Conservation (phyloP, 805 yeast species). For the Metschnikowia gelsemii region DNA sequence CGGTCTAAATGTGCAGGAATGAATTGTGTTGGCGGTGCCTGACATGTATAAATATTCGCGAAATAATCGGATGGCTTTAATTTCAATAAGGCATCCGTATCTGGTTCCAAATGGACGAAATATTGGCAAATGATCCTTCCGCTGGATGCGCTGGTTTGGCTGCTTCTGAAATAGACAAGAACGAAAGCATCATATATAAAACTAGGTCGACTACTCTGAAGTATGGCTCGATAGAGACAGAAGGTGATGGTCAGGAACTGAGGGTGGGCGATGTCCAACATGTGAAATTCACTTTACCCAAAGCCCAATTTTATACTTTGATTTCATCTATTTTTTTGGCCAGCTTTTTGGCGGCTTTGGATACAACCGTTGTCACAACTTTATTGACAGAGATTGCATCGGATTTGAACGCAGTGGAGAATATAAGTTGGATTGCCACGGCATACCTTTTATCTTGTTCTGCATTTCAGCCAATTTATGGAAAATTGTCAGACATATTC, state of each 20-base stretch:
- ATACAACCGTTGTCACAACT: constrained; percentile 67
- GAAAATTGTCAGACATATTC: constrained; percentile 69
- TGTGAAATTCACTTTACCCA: constrained; percentile 27
- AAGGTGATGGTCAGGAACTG: not conserved
- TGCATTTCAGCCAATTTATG: constrained; percentile 72
- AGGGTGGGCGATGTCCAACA: not conserved
- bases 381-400: constrained; percentile 64
- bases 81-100: not conserved
- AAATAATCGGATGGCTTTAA: not conserved
- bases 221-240: constrained; percentile 7
- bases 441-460: constrained; percentile 67
- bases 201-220: not conserved
- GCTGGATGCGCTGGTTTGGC: constrained; percentile 13
- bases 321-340: constrained; percentile 36
- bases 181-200: not conserved
- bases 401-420: constrained; percentile 61
- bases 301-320: constrained; percentile 29
- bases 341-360: constrained; percentile 61
- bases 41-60: constrained; percentile 4
- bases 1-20: not conserved
- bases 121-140: constrained; percentile 7
- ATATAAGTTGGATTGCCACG: constrained; percentile 72
- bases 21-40: not conserved
- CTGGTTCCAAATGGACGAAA: not conserved
- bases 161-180: constrained; percentile 10